These are phyloP conservation scores for Neonectria neomacrospora DNA, from an alignment of 2,329 filamentous ascomycete species.

Conservation along the genomic window DNA sequence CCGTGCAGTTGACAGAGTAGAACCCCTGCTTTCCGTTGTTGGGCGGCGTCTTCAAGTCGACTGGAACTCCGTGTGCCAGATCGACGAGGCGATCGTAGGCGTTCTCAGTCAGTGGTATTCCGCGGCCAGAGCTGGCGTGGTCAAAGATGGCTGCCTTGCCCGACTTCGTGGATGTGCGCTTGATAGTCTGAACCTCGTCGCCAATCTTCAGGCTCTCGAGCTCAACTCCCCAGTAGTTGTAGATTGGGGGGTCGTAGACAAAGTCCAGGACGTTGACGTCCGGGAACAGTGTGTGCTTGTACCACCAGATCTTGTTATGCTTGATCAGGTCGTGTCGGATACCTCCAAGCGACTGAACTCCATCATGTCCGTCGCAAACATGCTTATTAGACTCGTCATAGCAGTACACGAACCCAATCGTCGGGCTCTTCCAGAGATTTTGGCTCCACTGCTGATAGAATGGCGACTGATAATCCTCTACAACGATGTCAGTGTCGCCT, in stretches of 20 bases:
- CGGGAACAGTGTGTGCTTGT: conserved; percentile 18
- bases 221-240: conserved; percentile 26
- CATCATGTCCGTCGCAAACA: conserved; percentile 19
- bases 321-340: conserved; percentile 21
- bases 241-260: conserved; percentile 22
- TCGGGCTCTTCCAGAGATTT: conserved; percentile 18
- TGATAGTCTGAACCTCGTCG: conserved; percentile 7
- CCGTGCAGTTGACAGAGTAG: conserved; percentile 18
- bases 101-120: conserved; percentile 14
- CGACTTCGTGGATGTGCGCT: conserved; percentile 17
- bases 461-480: conserved; percentile 22
- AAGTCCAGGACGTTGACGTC: conserved; percentile 24
- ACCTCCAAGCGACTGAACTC: conserved; percentile 20
- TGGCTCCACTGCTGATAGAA: conserved; percentile 25
- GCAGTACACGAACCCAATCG: conserved; percentile 21
- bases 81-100: conserved; percentile 21
- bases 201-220: conserved; percentile 16
- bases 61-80: conserved; percentile 15
- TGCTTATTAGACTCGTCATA: conserved; percentile 20
- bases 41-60: conserved; percentile 1
- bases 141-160: conserved; percentile 27
- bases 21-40: conserved; percentile 19
- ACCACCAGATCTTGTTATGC: conserved; percentile 25
- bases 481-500: neutral
- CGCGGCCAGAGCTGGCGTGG: conserved; percentile 22